Evolutionary conservation across 352 stramenopile genomes (phyloP), one percentile per base, ranked within the genome.

Genomic region (Phytophthora capsici): DNA sequence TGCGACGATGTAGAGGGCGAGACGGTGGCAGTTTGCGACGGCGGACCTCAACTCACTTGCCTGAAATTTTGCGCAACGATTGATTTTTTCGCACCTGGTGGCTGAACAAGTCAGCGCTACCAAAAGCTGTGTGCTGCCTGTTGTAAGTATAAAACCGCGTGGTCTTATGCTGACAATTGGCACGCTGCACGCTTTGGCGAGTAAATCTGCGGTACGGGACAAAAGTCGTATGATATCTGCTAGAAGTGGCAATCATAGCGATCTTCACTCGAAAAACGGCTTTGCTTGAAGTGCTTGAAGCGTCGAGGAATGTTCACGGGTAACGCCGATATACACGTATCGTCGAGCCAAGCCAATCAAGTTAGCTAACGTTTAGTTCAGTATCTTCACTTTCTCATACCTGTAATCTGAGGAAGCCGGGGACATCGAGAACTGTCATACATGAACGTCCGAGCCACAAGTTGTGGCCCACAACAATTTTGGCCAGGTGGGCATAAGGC

Each of bases 201-300:
- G n/a, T n/a, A n/a, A n/a, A n/a, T n/a, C 44, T 26, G 56, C 56
- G 56, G 56, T 63, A 63, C 55, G 44, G 46, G 55, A 55, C n/a
- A 17, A 37, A 37, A 17, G 20, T 23, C 17, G n/a, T 19, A 44
- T 32, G 52, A 17, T 53, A 28, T 53, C 46, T 22, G 22, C 10
- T 17, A 19, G 26, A 26, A 5, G 17, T 20, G 10, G 14, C 28
- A 32, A 32, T 14, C 32, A 10, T 6, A 32, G 22, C 19, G 34
- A 56, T 44, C 37, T 41, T 52, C 30, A 46, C 28, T 34, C 44
- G n/a, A 6, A 7, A 62, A 34, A 34, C 28, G 28, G 55, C 30
- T 30, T 25, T 36, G 19, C 1, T 17, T 28, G 26, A 14, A 7
- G 28, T 13, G 28, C 14, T 41, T 63, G 56, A 50, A 63, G 45